Evolutionary conservation across 768 basidiomycete genomes (phyloP).

Genomic region (Fomitopsis pulvina): DNA sequence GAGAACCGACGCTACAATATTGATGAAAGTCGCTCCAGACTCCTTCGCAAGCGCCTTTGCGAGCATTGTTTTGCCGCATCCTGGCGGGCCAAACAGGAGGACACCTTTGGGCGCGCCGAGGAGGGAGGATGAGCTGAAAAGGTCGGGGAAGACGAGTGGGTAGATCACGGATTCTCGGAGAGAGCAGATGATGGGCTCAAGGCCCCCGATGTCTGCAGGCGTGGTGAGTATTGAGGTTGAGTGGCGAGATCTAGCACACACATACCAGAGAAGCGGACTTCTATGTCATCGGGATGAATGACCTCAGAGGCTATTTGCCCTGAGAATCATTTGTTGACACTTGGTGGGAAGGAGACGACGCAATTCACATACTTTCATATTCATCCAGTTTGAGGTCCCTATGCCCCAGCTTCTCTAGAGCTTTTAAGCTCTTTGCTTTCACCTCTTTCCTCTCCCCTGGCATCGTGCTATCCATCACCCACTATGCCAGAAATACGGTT

Average conservation of each 20-base stretch:
- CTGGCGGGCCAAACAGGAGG: constrained; percentile 91
- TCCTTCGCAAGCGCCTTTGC: constrained; percentile 97
- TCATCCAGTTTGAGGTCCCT: constrained; percentile 75
- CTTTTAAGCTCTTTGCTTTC: constrained; percentile 64
- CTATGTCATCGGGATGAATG: constrained; percentile 87
- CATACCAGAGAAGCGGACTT: constrained; percentile 66
- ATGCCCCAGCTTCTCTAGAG: constrained; percentile 66
- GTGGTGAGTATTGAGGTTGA: not conserved
- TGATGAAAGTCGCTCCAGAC: constrained; percentile 95
- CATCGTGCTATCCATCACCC: constrained; percentile 52
- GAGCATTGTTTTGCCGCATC: constrained; percentile 99
- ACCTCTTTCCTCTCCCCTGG: constrained; percentile 48
- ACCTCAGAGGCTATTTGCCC: constrained; percentile 89
- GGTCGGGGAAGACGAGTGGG: constrained; percentile 83
- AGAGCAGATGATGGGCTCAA: constrained; percentile 84
- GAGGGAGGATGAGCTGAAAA: constrained; percentile 80
- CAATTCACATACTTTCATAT: constrained; percentile 66
- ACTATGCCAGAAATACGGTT: constrained; percentile 34
- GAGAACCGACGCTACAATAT: constrained; percentile 67
- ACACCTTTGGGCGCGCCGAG: constrained; percentile 94
- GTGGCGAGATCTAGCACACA: not conserved
- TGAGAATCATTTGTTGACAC: too few relatives aligned
- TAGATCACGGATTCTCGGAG: constrained; percentile 95
- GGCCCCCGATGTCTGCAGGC: constrained; percentile 77
- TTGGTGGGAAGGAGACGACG: not conserved